These are phyloP conservation scores for Fusarium praegraminearum DNA, from an alignment of 2,329 filamentous ascomycete genomes.

Conservation along the genomic window DNA sequence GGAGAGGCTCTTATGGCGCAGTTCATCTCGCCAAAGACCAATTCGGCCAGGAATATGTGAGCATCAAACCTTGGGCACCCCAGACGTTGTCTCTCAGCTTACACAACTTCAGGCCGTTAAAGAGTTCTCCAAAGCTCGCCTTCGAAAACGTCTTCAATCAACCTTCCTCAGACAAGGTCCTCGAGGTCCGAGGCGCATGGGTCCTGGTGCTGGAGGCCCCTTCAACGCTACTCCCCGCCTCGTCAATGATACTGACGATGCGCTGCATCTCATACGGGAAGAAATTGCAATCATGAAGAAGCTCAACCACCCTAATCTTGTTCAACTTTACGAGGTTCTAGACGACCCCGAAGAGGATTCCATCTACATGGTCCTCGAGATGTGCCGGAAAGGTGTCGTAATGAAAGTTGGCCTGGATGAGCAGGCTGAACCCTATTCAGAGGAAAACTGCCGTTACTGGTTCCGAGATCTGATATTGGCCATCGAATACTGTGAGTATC, in stretches of 20 bases:
- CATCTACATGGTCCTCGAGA: constrained; percentile 97
- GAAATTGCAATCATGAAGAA: constrained; percentile 99
- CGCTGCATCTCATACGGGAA: constrained; percentile 89
- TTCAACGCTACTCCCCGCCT: constrained; percentile 50
- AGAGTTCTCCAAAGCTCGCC: constrained; percentile 93
- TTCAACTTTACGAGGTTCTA: constrained; percentile 90
- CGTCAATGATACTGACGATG: constrained; percentile 72
- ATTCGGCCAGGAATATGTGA: constrained; percentile 91
- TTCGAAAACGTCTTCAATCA: constrained; percentile 91
- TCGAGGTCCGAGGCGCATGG: constrained; percentile 49
- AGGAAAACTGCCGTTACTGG: constrained; percentile 87
- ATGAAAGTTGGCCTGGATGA: constrained; percentile 96
- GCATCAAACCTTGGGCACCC: constrained; percentile 47
- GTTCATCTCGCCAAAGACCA: constrained; percentile 93
- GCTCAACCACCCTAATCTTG: constrained; percentile 93
- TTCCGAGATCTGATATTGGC: constrained; percentile 95
- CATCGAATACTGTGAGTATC: constrained; percentile 84
- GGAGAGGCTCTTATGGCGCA: constrained; percentile 93
- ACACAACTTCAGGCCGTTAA: constrained; percentile 80
- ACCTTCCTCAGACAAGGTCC: constrained; percentile 76
- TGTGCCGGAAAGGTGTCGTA: constrained; percentile 97
- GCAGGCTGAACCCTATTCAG: constrained; percentile 81
- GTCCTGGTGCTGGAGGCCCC: constrained; percentile 44
- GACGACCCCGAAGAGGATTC: constrained; percentile 97
- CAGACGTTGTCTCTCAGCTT: constrained; percentile 25